Conservation (phyloP, 2,329 filamentous ascomycete genomes). For the Tolypocladium tropicale region DNA sequence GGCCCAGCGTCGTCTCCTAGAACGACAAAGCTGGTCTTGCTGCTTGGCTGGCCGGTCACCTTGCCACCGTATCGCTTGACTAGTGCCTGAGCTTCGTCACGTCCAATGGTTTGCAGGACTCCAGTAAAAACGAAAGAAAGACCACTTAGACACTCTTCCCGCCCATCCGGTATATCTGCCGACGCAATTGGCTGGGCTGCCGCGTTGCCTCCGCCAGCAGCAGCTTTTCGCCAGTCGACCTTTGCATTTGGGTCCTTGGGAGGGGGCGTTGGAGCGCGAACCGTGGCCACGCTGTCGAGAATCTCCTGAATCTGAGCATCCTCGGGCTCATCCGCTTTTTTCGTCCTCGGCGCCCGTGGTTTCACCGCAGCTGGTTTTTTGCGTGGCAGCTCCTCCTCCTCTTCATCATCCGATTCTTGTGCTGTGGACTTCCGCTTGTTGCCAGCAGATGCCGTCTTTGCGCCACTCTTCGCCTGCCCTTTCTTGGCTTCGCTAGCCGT, state of each 20-base stretch:
- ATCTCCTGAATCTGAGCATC: slow-evolving; percentile 68
- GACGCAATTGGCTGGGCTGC: slow-evolving; percentile 50
- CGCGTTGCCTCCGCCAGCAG: slow-evolving; percentile 46
- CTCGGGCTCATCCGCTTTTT: slow-evolving; percentile 58
- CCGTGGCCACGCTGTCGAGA: slow-evolving; percentile 74
- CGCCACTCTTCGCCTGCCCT: slow-evolving; percentile 16
- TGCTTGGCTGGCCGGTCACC: slow-evolving; percentile 73
- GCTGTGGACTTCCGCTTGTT: slow-evolving; percentile 52
- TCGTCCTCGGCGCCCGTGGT: slow-evolving; percentile 46
- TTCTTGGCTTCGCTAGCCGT: slow-evolving; percentile 10
- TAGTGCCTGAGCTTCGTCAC: slow-evolving; percentile 75
- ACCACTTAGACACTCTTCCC: slow-evolving; percentile 81
- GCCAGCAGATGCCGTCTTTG: slow-evolving; percentile 19
- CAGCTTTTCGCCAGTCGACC: slow-evolving; percentile 65
- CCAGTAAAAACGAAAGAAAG: slow-evolving; percentile 95
- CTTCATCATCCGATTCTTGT: slow-evolving; percentile 42
- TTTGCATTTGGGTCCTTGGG: slow-evolving; percentile 59
- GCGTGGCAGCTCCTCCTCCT: slow-evolving; percentile 44
- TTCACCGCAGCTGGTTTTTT: slow-evolving; percentile 51
- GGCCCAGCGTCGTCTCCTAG: slow-evolving; percentile 86
- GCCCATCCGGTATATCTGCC: slow-evolving; percentile 68
- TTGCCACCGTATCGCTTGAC: slow-evolving; percentile 95
- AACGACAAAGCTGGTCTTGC: slow-evolving; percentile 89
- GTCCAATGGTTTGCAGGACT: slow-evolving; percentile 65
- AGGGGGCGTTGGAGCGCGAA: slow-evolving; percentile 77